phyloP scores from a whole-genome alignment of 2,329 filamentous ascomycete species.

The Ilyonectria robusta region DNA sequence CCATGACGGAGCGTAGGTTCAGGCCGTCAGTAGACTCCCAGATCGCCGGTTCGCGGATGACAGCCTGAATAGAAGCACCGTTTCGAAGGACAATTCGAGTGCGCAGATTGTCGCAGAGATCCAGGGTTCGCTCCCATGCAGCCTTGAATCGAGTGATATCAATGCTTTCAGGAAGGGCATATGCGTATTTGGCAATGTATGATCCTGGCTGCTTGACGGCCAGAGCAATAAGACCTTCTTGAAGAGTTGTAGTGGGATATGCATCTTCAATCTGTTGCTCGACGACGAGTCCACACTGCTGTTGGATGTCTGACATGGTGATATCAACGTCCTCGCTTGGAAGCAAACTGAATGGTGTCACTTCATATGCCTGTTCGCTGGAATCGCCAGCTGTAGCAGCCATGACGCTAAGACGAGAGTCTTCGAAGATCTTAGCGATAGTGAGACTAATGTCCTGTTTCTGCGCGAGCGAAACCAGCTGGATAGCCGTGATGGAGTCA shows the following conservation, averaged over 20 bases:
- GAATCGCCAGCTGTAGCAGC: constrained; percentile 1
- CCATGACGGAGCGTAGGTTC: constrained; percentile 4
- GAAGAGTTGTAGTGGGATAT: constrained; percentile 7
- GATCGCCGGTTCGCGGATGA: not conserved
- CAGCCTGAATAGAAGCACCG: constrained; percentile 9
- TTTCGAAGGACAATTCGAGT: constrained; percentile 3
- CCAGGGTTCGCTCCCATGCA: constrained; percentile 3
- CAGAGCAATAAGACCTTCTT: constrained; percentile 15
- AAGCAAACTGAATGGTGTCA: not conserved
- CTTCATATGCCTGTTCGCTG: not conserved
- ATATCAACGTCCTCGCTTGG: not conserved
- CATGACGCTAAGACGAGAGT: not conserved
- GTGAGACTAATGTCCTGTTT: constrained; percentile 4
- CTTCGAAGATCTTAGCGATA: constrained; percentile 14
- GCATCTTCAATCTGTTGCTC: constrained; percentile 9
- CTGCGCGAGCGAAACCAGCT: constrained; percentile 28
- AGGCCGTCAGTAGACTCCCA: constrained; percentile 14
- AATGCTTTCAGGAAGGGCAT: not conserved
- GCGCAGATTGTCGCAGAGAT: constrained; percentile 13
- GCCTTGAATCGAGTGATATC: not conserved
- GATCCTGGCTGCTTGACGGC: constrained; percentile 14
- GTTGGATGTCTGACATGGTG: not conserved
- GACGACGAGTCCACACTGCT: not conserved
- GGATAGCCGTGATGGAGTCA: constrained; percentile 44
- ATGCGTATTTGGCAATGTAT: constrained; percentile 15